Base-by-base conservation (phyloP, 495 filamentous ascomycete species). In the Trichoderma virens region DNA sequence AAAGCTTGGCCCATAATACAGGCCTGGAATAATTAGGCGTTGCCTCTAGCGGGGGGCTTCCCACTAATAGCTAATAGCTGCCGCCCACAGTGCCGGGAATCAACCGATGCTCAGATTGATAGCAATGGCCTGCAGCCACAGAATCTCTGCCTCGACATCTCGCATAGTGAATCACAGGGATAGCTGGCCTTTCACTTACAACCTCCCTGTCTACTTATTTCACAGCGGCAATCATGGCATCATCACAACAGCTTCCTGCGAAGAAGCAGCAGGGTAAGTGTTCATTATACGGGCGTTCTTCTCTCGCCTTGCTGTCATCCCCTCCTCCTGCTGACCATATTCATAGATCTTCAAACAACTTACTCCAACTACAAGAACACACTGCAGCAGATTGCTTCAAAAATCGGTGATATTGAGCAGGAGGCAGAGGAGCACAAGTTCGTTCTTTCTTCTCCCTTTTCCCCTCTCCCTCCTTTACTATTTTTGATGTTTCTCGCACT, bases 341-440 rank as follows among this genome's bases (percentile, higher is more conserved):
- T 41, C n/a, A 60, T 32, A 97, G 94, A 98, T 77, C 88, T 98
- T 67, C 94, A 98, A 77, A 74, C 83, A 65, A 92, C 96, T 72
- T 98, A 98, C 76, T 85, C 86, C 59, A 97, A 89, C 77, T 98
- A 92, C 85, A 98, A 98, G 76, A 95, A 92, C 74, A 90, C 85
- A 30, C 86, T 98, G 62, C 93, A 98, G 79, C 88, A 92, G 68
- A 82, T 98, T 67, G 95, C 94, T 18, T 86, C 90, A 71, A 98
- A 97, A 78, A 97, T 98, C 67, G 94, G 94, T 8, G 92, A 97
- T 72, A 89, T 98, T 62, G 94, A 98, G 76, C 90, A 95, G 72
- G 94, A 98, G 70, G 86, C 90, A 30, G 94, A 98, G 74, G 94
- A 98, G 74, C 94, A 98, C 80, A 98, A 94, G 94, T 98, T 76